Evolutionary conservation across 192 early-diverging fungal genomes (phyloP).

Genomic region (Dissophora ornata): DNA sequence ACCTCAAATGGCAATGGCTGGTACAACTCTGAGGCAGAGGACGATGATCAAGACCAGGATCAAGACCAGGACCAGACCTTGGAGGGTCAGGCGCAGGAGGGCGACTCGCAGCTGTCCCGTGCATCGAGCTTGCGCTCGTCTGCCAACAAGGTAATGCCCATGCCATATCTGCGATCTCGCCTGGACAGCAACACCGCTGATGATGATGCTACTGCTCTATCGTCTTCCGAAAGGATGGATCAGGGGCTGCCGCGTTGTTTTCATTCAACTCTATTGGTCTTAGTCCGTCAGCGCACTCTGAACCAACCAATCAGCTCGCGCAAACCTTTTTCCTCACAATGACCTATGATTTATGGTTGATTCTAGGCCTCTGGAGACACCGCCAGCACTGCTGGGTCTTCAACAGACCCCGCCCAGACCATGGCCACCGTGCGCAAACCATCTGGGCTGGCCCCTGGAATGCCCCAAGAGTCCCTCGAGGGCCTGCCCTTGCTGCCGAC

Average conservation of each 20-base stretch:
- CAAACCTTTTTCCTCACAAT: neutral
- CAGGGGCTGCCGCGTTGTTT: neutral
- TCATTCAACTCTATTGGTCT: neutral
- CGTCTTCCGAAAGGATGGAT: too few relatives aligned
- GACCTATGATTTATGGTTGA: too few relatives aligned
- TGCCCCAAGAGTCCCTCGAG: constrained; percentile 57
- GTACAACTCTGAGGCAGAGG: constrained; percentile 53
- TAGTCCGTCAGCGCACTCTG: too few relatives aligned
- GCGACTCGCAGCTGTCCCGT: constrained; percentile 22
- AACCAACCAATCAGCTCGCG: neutral
- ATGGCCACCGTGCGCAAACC: constrained; percentile 37
- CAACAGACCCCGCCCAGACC: constrained; percentile 50
- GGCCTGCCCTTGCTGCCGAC: constrained; percentile 51
- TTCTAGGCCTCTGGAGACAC: constrained; percentile 40
- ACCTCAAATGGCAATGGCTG: constrained; percentile 51
- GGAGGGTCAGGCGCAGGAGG: constrained; percentile 2
- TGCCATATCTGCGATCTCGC: too few relatives aligned
- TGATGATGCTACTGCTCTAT: too few relatives aligned
- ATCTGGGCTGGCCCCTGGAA: constrained; percentile 29
- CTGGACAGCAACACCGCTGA: too few relatives aligned
- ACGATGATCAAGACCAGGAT: constrained; percentile 42
- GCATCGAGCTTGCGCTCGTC: constrained; percentile 41
- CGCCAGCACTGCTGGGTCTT: constrained; percentile 40
- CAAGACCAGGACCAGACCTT: constrained; percentile 33
- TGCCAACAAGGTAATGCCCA: too few relatives aligned